Evolutionary conservation across 2,329 filamentous ascomycete genomes (phyloP).

Genomic region (Dryadomyces quercus-mongolicae): DNA sequence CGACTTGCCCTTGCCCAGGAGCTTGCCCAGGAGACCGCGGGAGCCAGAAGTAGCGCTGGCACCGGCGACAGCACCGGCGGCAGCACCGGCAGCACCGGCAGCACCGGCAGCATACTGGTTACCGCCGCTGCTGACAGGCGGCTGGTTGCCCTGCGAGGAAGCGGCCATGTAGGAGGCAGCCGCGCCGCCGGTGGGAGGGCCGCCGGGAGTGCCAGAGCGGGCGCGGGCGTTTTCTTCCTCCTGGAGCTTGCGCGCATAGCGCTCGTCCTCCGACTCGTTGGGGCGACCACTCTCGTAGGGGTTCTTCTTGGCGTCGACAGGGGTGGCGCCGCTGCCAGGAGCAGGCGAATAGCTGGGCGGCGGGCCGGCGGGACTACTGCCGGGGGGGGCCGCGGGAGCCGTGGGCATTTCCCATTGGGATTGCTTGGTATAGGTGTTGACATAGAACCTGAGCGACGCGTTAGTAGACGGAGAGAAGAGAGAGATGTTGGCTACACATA

Average conservation of each 20-base stretch:
- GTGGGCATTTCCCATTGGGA: slow-evolving; percentile 86
- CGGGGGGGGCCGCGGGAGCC: slow-evolving; percentile 39
- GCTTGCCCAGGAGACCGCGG: slow-evolving; percentile 39
- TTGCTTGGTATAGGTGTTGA: slow-evolving; percentile 76
- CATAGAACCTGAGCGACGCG: slow-evolving; percentile 58
- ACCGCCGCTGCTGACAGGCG: background rate
- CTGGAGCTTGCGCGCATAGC: slow-evolving; percentile 64
- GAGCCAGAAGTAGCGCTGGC: slow-evolving; percentile 18
- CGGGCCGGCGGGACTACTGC: slow-evolving; percentile 38
- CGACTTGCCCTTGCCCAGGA: slow-evolving; percentile 28
- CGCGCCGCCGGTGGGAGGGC: slow-evolving; percentile 18
- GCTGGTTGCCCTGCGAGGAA: slow-evolving; percentile 13
- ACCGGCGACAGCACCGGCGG: background rate
- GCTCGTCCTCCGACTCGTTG: slow-evolving; percentile 52
- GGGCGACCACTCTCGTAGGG: slow-evolving; percentile 31
- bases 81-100: background rate
- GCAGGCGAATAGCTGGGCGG: slow-evolving; percentile 55
- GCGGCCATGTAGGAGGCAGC: slow-evolving; percentile 23
- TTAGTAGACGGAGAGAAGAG: background rate
- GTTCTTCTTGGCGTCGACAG: slow-evolving; percentile 52
- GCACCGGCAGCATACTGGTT: background rate
- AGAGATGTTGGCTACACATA: slow-evolving; percentile 8
- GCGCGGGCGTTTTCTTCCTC: slow-evolving; percentile 66
- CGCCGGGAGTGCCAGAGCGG: slow-evolving; percentile 13
- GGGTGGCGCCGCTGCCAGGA: slow-evolving; percentile 30